These are phyloP conservation scores for Exserohilum turcica DNA, from an alignment of 2,329 filamentous ascomycete genomes.

Conservation along the genomic window DNA sequence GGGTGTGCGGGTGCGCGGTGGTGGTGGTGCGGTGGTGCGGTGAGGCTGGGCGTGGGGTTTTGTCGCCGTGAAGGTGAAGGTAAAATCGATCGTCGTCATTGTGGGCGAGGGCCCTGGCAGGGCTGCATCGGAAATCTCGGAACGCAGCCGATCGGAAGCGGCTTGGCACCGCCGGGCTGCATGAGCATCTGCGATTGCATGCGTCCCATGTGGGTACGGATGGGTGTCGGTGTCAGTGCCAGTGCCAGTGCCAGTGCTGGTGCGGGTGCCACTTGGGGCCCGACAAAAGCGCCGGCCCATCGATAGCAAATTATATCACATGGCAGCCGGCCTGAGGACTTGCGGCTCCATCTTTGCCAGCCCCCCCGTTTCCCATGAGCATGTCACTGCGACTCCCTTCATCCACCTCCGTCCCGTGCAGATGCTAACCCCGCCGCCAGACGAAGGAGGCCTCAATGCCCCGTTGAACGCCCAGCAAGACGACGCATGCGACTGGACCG, in stretches of 20 bases:
- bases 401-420: slow-evolving; percentile 9
- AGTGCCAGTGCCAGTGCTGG: too few species aligned
- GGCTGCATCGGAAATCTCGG: slow-evolving; percentile 2
- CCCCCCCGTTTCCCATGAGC: background rate
- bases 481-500: slow-evolving; percentile 35
- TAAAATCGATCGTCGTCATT: too few species aligned
- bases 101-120: background rate
- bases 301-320: slow-evolving; percentile 1
- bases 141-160: slow-evolving; percentile 1
- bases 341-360: background rate
- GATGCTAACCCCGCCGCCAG: slow-evolving; percentile 22
- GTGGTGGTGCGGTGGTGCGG: too few species aligned
- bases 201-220: background rate
- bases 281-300: slow-evolving; percentile 13
- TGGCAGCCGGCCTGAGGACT: background rate
- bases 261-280: too few species aligned
- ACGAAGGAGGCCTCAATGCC: slow-evolving; percentile 14
- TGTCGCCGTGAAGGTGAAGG: too few species aligned
- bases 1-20: too few species aligned
- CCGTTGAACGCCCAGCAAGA: slow-evolving; percentile 1
- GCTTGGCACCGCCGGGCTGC: background rate
- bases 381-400: slow-evolving; percentile 2
- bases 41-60: too few species aligned
- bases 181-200: slow-evolving; percentile 6
- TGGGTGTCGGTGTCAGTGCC: slow-evolving; percentile 48